Evolutionary conservation across 2,329 filamentous ascomycete genomes (phyloP), one percentile per base, ranked within the genome.

Genomic region (Chalaropsis thielavioides): DNA sequence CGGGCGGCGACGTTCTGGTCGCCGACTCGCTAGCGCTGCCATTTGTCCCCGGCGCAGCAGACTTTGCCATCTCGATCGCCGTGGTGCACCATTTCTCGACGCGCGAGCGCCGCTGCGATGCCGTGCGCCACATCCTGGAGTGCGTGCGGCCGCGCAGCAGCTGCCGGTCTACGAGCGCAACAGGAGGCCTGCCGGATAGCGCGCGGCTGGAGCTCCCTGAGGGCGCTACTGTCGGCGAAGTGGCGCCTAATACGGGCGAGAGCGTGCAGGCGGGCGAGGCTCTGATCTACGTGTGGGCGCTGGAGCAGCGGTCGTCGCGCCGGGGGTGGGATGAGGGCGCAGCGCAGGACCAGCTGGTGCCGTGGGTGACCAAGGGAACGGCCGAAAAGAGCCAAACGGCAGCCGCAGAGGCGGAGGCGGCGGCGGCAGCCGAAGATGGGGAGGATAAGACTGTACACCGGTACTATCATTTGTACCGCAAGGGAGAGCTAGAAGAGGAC

Each of bases 71-170:
- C 69, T 94, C 88, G 71, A 92, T 99, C 71, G 94, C 94, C 60
- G 94, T 97, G 11, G 80, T 97, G 40, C 94, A 97, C 76, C 94
- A 99, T 76, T 79, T 97, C 63, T 95, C 90, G 15, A 96, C 92
- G 5, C 78, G 80, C 11, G 80, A 80, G 61, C 81, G 94, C 65
- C 82, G 94, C 61, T 77, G 87, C 43, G 84, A 87, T 68, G 91
- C 89, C 35, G 82, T 97, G 19, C 76, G 77, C 60, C 81, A 82
- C 49, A 83, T 97, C 61, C 76, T 97, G 69, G 80, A 83, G 62
- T 85, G 86, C 61, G 76, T 96, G 64, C 77, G 74, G 27, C 70
- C 70, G 13, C 63, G 69, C 22, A 19, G 13, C 27, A 3, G 49
- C 49, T 10, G 10, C 49, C 49, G 49, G 0, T 13, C 49, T 15